These are phyloP conservation scores for Psidium guajava DNA, from an alignment of 345 rosid species.

Conservation along the genomic window DNA sequence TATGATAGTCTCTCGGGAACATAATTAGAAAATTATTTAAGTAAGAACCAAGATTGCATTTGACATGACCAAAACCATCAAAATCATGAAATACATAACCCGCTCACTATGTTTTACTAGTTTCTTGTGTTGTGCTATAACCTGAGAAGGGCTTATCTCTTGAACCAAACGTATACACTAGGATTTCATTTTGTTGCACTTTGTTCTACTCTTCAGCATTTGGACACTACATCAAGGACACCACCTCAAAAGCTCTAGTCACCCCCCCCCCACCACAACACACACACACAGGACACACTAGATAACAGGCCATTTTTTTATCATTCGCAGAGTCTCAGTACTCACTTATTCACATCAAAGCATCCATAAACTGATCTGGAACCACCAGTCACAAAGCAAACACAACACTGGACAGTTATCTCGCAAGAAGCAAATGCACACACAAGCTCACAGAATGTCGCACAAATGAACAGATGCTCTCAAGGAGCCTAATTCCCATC, in stretches of 20 bases:
- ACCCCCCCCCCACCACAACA: no score
- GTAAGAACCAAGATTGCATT: not conserved
- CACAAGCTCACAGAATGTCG: not conserved
- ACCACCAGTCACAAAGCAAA: not conserved
- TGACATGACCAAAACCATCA: not conserved
- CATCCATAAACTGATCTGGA: not conserved
- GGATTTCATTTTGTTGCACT: not conserved
- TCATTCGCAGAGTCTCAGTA: not conserved
- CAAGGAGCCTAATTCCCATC: not conserved
- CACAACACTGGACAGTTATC: not conserved
- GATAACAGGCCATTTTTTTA: not conserved
- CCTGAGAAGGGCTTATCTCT: not conserved
- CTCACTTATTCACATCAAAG: not conserved
- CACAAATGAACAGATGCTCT: not conserved
- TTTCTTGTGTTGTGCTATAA: not conserved
- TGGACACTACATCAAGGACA: not conserved
- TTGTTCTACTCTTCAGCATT: not conserved
- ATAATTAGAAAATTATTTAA: not conserved
- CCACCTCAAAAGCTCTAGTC: not conserved
- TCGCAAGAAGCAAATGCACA: not conserved
- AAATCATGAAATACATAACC: not conserved
- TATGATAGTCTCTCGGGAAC: no score
- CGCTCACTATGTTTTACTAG: not conserved
- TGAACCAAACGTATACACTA: not conserved
- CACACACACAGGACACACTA: not conserved